Conservation (phyloP, 345 rosid species). For the Camelina hispida region DNA sequence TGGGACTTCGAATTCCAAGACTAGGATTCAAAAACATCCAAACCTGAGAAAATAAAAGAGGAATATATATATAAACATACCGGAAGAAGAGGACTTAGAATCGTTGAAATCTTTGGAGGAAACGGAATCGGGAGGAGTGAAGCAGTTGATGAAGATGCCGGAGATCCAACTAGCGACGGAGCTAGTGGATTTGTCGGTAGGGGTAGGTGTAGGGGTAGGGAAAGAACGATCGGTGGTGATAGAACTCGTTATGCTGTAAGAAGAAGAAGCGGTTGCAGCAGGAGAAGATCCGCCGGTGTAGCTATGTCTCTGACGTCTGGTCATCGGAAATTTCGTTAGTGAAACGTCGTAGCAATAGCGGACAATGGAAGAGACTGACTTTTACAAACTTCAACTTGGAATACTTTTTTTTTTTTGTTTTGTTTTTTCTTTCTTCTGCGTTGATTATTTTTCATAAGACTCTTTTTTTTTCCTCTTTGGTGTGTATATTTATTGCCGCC, state of each 20-base stretch:
- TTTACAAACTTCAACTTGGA: constrained; percentile 7
- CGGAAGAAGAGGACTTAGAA: constrained; percentile 8
- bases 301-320: constrained; percentile 49
- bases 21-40: no score
- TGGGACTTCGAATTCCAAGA: no score
- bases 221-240: constrained; percentile 41
- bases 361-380: constrained; percentile 22
- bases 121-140: constrained; percentile 67
- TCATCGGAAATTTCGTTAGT: constrained; percentile 22
- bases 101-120: constrained; percentile 40
- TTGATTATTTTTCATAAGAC: no score
- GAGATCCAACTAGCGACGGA: constrained; percentile 58
- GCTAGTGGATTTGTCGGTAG: constrained; percentile 40
- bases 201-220: constrained; percentile 29
- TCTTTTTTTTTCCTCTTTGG: not conserved
- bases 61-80: not conserved
- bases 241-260: constrained; percentile 39
- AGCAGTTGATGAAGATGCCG: constrained; percentile 65
- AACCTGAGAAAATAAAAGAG: no score
- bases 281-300: constrained; percentile 52
- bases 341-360: not conserved
- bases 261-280: constrained; percentile 44
- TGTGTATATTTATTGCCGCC: not conserved
- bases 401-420: not conserved
- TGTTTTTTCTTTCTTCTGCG: not conserved